These are phyloP conservation scores for Diaporthe vexans DNA, from an alignment of 2,329 filamentous ascomycete genomes.

Conservation along the genomic window DNA sequence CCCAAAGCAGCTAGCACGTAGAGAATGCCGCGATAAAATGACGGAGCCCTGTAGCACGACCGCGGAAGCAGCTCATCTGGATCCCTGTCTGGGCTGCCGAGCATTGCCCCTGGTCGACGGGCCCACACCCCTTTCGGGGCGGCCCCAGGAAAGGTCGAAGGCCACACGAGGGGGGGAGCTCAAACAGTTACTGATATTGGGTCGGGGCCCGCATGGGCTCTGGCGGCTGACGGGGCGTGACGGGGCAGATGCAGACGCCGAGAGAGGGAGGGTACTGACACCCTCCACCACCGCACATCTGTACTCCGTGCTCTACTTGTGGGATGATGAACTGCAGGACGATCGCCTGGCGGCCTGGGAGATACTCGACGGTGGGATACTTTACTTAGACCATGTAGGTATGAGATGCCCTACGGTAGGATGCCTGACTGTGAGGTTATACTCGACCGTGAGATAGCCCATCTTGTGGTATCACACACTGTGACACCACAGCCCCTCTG, in stretches of 20 bases:
- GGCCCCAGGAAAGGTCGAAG: conserved; percentile 14
- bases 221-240: conserved; percentile 25
- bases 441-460: not conserved
- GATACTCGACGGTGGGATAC: not conserved
- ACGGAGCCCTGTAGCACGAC: conserved; percentile 29
- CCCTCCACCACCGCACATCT: not conserved
- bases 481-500: not conserved
- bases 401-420: too few relatives aligned
- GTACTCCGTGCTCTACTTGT: not conserved
- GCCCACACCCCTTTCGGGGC: conserved; percentile 38
- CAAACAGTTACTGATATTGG: conserved; percentile 29
- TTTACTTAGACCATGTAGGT: not conserved
- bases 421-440: not conserved
- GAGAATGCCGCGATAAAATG: not conserved
- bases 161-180: conserved; percentile 26
- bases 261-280: not conserved
- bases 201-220: conserved; percentile 9
- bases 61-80: conserved; percentile 40
- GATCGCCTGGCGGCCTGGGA: not conserved
- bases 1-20: conserved; percentile 10
- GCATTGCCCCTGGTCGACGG: conserved; percentile 12
- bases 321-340: not conserved
- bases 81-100: conserved; percentile 34
- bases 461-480: not conserved
- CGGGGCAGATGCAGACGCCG: conserved; percentile 23